Conservation (phyloP, 208 protist genomes). For the Crithidia fasciculata region DNA sequence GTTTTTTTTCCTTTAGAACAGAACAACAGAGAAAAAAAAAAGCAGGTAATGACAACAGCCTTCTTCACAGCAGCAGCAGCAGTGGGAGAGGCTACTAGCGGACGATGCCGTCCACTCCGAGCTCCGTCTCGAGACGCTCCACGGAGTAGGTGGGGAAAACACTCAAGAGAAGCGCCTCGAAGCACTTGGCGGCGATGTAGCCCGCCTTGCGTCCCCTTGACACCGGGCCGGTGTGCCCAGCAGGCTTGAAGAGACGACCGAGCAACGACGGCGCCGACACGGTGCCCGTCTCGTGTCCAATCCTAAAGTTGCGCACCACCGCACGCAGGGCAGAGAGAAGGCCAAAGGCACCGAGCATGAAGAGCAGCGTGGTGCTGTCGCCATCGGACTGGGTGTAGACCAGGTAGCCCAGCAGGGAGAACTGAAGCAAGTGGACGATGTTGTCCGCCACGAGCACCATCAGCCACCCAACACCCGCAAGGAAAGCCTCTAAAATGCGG, state of each 20-base stretch:
- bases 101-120: slow-evolving; percentile 69
- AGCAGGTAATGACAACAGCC: background rate
- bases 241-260: slow-evolving; percentile 26
- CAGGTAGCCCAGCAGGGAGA: slow-evolving; percentile 1
- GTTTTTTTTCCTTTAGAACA: too few relatives aligned
- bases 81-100: background rate
- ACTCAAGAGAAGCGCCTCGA: slow-evolving; percentile 70
- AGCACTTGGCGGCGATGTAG: slow-evolving; percentile 66
- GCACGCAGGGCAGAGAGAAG: slow-evolving; percentile 3
- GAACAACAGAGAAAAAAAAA: background rate
- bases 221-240: slow-evolving; percentile 15
- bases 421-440: background rate
- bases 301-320: slow-evolving; percentile 12
- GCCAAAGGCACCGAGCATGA: background rate
- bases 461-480: background rate
- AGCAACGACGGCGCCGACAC: slow-evolving; percentile 18
- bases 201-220: slow-evolving; percentile 31
- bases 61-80: background rate
- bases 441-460: background rate
- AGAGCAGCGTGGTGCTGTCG: background rate
- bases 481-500: background rate
- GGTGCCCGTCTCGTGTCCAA: slow-evolving; percentile 20
- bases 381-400: slow-evolving; percentile 13
- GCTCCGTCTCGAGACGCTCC: slow-evolving; percentile 62
- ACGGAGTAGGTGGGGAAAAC: slow-evolving; percentile 74